Conservation (phyloP, 2,329 filamentous ascomycete genomes). For the Teratosphaeria viscida region DNA sequence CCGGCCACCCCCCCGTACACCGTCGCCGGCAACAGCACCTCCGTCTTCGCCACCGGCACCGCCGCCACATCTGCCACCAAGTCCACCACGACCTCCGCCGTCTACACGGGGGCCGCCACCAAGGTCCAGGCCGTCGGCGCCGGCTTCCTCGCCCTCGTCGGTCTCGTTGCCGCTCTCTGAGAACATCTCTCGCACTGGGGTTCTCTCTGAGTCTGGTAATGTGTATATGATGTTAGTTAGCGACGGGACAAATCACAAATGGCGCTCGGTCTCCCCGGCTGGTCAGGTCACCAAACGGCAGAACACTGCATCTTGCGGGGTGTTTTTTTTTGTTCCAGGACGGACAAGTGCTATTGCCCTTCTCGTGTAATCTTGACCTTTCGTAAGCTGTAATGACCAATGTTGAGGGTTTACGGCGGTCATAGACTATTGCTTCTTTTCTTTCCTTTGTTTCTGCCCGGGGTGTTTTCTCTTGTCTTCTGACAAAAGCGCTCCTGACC, state of each 20-base stretch:
- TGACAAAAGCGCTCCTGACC: background rate
- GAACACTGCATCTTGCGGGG: background rate
- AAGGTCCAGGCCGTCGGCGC: constrained; percentile 38
- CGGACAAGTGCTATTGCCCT: background rate
- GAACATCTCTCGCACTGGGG: background rate
- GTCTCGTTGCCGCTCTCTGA: constrained; percentile 32
- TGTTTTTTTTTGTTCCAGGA: background rate
- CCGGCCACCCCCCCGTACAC: constrained; percentile 5
- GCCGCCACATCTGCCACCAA: constrained; percentile 4
- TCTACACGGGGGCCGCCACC: constrained; percentile 43
- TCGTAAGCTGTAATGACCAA: constrained; percentile 1
- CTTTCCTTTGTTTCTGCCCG: background rate
- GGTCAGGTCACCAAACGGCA: background rate
- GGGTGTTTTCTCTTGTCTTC: background rate
- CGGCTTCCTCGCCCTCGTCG: constrained; percentile 43
- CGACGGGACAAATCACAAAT: background rate
- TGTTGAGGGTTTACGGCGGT: background rate
- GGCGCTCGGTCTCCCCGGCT: background rate
- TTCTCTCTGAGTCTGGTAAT: background rate
- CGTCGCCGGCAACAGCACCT: constrained; percentile 14
- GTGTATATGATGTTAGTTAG: background rate
- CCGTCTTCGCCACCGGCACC: constrained; percentile 1
- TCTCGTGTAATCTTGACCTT: background rate
- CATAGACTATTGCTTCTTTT: background rate
- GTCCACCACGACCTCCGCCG: constrained; percentile 17